These are phyloP conservation scores for Ophiostoma sp. DNA, from an alignment of 2,329 filamentous ascomycete genomes.

Conservation along the genomic window DNA sequence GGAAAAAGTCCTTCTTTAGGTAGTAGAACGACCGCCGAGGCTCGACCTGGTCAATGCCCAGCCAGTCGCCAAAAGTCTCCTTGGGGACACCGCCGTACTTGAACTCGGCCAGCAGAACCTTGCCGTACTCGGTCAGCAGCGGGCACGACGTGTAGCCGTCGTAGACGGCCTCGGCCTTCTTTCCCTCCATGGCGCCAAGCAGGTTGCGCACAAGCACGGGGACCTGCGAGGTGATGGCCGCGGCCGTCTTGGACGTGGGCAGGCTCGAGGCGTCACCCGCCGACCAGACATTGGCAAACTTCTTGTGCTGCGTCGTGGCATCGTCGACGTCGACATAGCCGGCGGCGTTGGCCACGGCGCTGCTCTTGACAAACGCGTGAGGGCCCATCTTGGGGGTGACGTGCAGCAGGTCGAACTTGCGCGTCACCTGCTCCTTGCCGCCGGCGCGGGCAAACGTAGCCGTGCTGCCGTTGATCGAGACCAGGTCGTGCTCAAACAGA, in stretches of 20 bases:
- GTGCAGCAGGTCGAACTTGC: slow-evolving; percentile 51
- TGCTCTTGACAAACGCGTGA: slow-evolving; percentile 50
- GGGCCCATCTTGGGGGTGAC: slow-evolving; percentile 56
- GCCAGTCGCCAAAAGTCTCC: slow-evolving; percentile 38
- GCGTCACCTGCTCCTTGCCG: slow-evolving; percentile 41
- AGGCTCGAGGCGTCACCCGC: slow-evolving; percentile 55
- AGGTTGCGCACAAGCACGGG: slow-evolving; percentile 43
- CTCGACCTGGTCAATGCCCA: slow-evolving; percentile 38
- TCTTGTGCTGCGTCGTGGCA: slow-evolving; percentile 48
- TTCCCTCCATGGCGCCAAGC: slow-evolving; percentile 35
- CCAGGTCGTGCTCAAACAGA: slow-evolving; percentile 53
- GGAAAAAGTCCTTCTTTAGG: slow-evolving; percentile 48
- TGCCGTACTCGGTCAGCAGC: slow-evolving; percentile 41
- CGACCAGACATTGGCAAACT: slow-evolving; percentile 54
- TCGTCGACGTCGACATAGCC: slow-evolving; percentile 56
- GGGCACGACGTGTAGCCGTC: slow-evolving; percentile 45
- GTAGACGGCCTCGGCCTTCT: slow-evolving; percentile 35
- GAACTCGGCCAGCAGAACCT: slow-evolving; percentile 46
- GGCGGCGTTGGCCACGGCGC: slow-evolving; percentile 48
- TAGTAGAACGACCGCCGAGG: slow-evolving; percentile 39
- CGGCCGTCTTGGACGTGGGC: slow-evolving; percentile 49
- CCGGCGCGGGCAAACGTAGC: slow-evolving; percentile 46
- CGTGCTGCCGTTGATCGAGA: slow-evolving; percentile 48
- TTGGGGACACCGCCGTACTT: slow-evolving; percentile 44
- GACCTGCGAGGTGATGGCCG: slow-evolving; percentile 42